Percentiles rank a stretch among this genome's conserved stretches.
Conservation (phyloP, 148 eudicot species). For the Selenicereus undatus region DNA sequence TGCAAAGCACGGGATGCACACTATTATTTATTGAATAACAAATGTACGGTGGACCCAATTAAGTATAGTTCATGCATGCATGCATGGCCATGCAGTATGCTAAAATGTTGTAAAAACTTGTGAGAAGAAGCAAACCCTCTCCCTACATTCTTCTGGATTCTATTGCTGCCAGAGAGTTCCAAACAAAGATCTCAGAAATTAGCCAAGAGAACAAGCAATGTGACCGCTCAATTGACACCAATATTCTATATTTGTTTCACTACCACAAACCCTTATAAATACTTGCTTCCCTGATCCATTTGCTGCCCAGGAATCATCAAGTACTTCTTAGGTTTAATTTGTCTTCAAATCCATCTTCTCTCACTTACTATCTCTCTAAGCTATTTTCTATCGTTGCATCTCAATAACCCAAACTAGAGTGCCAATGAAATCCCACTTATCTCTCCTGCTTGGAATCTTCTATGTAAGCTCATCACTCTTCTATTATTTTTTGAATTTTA, state of each 20-base stretch:
- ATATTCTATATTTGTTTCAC: neutral
- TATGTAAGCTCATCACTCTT: neutral
- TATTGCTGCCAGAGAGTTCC: neutral
- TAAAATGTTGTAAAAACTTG: constrained; percentile 1
- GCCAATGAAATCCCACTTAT: neutral
- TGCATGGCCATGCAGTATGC: constrained; percentile 1
- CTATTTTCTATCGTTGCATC: neutral
- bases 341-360: neutral
- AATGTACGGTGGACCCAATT: neutral
- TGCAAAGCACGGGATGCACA: no score
- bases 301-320: neutral
- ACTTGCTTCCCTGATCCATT: neutral
- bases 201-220: neutral
- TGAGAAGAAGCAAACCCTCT: neutral
- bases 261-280: neutral
- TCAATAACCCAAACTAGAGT: neutral
- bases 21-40: no score
- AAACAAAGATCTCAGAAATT: neutral
- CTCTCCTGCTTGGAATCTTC: neutral
- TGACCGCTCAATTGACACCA: neutral
- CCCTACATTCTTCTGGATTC: neutral
- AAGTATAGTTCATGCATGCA: neutral
- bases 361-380: neutral
- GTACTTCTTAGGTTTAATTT: neutral
- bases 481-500: neutral